phyloP scores from a whole-genome alignment of 345 rosid species.

The Gynandropsis gynandra region DNA sequence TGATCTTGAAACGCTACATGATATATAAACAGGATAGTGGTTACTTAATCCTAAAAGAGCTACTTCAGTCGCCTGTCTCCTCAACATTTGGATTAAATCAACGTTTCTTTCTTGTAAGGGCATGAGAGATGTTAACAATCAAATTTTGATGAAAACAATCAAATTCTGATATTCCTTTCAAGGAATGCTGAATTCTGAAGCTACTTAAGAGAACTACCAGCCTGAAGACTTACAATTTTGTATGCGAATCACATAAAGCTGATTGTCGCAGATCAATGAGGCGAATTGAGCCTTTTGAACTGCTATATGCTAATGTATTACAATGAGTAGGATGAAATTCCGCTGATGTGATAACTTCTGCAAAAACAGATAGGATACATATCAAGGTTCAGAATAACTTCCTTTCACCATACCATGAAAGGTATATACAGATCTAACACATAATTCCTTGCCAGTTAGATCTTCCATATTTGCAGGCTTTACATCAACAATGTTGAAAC shows the following conservation, averaged over 20 bases:
- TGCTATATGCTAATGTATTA: slow-evolving; percentile 89
- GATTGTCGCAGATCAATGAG: slow-evolving; percentile 95
- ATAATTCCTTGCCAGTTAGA: slow-evolving; percentile 36
- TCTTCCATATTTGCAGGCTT: slow-evolving; percentile 74
- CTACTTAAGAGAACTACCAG: slow-evolving; percentile 1
- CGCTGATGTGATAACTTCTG: slow-evolving; percentile 99
- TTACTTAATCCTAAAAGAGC: slow-evolving; percentile 1
- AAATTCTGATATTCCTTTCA: slow-evolving; percentile 16
- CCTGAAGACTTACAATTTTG: slow-evolving; percentile 66
- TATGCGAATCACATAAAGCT: slow-evolving; percentile 89
- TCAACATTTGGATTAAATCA: background rate
- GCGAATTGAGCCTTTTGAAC: slow-evolving; percentile 96
- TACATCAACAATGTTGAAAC: slow-evolving; percentile 60
- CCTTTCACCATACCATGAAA: background rate
- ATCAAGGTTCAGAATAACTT: slow-evolving; percentile 13
- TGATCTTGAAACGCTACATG: too few relatives aligned
- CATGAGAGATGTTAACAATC: slow-evolving; percentile 1
- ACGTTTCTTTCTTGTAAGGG: background rate
- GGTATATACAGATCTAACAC: background rate
- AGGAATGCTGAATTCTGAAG: slow-evolving; percentile 8
- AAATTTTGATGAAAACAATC: background rate
- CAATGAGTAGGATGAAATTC: slow-evolving; percentile 96
- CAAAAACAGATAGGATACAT: slow-evolving; percentile 23
- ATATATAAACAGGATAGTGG: too few relatives aligned
- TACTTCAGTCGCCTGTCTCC: slow-evolving; percentile 1